Evolutionary conservation across 176 grass and related monocot species (phyloP), one percentile per base, ranked within the genome.

Genomic region (Chrysopogon serrulatus): DNA sequence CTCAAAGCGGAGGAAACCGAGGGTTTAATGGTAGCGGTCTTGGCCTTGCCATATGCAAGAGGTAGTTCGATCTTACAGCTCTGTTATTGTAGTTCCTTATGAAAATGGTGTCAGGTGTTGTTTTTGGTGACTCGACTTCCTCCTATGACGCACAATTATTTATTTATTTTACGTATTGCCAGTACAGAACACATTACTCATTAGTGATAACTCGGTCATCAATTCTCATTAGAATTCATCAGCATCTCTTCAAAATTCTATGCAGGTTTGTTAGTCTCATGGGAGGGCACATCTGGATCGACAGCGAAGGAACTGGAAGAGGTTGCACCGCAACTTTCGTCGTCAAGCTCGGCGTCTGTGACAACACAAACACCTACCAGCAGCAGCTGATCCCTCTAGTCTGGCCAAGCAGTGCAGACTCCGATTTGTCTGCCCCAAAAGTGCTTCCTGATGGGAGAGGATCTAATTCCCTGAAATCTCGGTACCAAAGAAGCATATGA

Each of bases 241-340:
- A 23, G 1, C 35, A 57, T 15, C 2, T 57, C 34, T 71, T 21
- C 54, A 59, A 88, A 76, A 73, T 59, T 2, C 1, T 40, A 40
- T 90, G 37, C 81, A 99, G 96, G 83, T 99, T 99, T 84, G 84
- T 90, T 43, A 91, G 47, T 85, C 86, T 99, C 40, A 99, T 99
- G 96, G 93, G 92, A 89, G 96, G 96, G 70, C 86, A 94, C 74
- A 96, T 99, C 69, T 99, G 96, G 96, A 33, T 99, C 10, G 96
- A 99, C 33, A 99, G 96, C 26, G 93, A 99, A 90, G 96, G 96
- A 51, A 70, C 83, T 1, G 93, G 96, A 79, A 99, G 92, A 79
- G 96, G 96, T 65, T 99, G 96, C 74, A 96, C 86, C 0, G 96
- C 90, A 0, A 90, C 81, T 10, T 99, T 99, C 17, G 61, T 96